These are phyloP conservation scores for Avicennia marina DNA, from an alignment of 257 asterid species.

Conservation along the genomic window DNA sequence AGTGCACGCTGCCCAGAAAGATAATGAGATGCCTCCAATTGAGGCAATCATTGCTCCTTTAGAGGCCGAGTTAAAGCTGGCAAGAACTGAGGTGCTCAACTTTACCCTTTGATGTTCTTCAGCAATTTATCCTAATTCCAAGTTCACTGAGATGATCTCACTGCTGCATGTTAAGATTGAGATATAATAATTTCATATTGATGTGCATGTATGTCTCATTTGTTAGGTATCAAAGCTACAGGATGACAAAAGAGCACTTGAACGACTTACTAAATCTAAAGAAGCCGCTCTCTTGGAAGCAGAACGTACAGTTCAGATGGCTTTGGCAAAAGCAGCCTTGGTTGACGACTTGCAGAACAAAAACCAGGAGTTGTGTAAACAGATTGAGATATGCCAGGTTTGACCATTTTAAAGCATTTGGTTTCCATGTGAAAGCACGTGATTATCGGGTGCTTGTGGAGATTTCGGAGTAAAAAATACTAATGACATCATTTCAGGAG, in stretches of 20 bases:
- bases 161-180: neutral
- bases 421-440: neutral
- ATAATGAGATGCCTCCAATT: slow-evolving; percentile 68
- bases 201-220: neutral
- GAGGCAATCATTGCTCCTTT: slow-evolving; percentile 67
- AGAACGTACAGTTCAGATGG: slow-evolving; percentile 56
- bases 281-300: slow-evolving; percentile 70
- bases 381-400: slow-evolving; percentile 67
- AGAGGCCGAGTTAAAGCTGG: slow-evolving; percentile 68
- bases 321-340: slow-evolving; percentile 61
- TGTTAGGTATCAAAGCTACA: slow-evolving; percentile 53
- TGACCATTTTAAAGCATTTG: slow-evolving; percentile 11
- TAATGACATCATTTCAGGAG: slow-evolving; percentile 31
- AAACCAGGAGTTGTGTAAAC: slow-evolving; percentile 59
- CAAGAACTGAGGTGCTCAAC: slow-evolving; percentile 46
- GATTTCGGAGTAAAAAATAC: slow-evolving; percentile 10
- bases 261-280: slow-evolving; percentile 62
- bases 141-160: no score
- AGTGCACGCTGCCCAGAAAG: slow-evolving; percentile 71
- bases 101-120: neutral
- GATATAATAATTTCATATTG: neutral
- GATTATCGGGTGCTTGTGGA: neutral
- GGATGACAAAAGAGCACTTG: slow-evolving; percentile 67
- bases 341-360: slow-evolving; percentile 66
- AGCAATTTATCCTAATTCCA: neutral